A percentile compares a stretch with the other conserved stretches of the same genome.
phyloP scores from a whole-genome alignment of 805 yeast genomes.

The Candida anglica region DNA sequence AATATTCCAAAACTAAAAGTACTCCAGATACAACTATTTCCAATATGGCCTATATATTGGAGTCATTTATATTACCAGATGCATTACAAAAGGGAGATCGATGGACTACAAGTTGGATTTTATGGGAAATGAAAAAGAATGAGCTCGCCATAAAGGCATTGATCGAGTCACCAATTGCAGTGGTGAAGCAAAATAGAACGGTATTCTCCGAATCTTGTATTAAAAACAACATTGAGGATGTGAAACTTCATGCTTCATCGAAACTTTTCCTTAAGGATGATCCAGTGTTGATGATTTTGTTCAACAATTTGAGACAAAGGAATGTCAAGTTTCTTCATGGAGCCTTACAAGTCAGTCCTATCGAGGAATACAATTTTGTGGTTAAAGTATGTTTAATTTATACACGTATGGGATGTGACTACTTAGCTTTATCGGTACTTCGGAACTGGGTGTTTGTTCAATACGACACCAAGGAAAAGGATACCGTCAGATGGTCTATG shows the following conservation, averaged over 20 bases:
- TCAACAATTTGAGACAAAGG: constrained; percentile 54
- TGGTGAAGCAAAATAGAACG: constrained; percentile 16
- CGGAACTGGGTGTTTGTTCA: constrained; percentile 62
- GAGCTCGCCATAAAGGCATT: constrained; percentile 58
- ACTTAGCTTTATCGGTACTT: constrained; percentile 59
- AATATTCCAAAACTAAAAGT: constrained; percentile 7
- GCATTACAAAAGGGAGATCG: constrained; percentile 65
- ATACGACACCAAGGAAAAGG: too few relatives aligned
- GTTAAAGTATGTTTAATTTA: constrained; percentile 63
- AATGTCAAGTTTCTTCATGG: constrained; percentile 49
- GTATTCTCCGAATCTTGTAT: constrained; percentile 18
- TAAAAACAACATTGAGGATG: constrained; percentile 8
- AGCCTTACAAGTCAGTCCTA: constrained; percentile 38
- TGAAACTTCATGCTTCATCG: constrained; percentile 12
- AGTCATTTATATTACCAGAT: constrained; percentile 46
- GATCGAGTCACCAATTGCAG: constrained; percentile 48
- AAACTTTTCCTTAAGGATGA: constrained; percentile 60
- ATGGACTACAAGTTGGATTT: constrained; percentile 81
- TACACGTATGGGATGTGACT: constrained; percentile 89
- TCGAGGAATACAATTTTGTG: constrained; percentile 58
- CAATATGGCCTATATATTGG: constrained; percentile 46
- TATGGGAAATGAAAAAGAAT: constrained; percentile 52
- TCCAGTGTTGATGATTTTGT: constrained; percentile 72
- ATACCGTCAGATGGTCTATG: too few relatives aligned
- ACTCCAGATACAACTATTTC: constrained; percentile 30